A percentile compares a stretch with the other conserved stretches of the same genome.
These are phyloP conservation scores for Trichoderma sp. DNA, from an alignment of 2,329 filamentous ascomycete genomes.

Conservation along the genomic window DNA sequence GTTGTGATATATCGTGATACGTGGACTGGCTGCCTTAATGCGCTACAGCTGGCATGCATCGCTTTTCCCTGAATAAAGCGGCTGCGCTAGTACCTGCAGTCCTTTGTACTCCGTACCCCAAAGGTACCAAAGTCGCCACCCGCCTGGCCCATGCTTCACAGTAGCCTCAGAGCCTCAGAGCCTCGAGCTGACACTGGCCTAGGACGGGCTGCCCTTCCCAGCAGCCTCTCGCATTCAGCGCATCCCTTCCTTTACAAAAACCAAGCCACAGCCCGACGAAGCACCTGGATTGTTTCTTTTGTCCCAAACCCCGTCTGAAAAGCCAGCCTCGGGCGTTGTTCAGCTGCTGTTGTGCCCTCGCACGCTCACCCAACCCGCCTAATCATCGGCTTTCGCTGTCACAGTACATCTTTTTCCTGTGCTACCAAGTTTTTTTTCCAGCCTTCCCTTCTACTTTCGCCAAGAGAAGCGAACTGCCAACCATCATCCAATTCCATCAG, in stretches of 20 bases:
- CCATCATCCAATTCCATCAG: slow-evolving; percentile 18
- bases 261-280: slow-evolving; percentile 6
- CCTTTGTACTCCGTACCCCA: not conserved
- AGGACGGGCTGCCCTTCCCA: not conserved
- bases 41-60: no score
- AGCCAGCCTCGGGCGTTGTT: not conserved
- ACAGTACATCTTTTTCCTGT: slow-evolving; percentile 27
- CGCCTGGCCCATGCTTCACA: slow-evolving; percentile 13
- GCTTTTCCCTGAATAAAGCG: not conserved
- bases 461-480: slow-evolving; percentile 12
- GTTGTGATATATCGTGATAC: no score
- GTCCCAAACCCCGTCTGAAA: not conserved
- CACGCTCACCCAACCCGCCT: slow-evolving; percentile 28
- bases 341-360: slow-evolving; percentile 22
- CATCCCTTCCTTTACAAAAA: slow-evolving; percentile 6
- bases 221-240: not conserved
- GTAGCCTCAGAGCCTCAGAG: slow-evolving; percentile 4
- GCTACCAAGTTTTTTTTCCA: slow-evolving; percentile 24
- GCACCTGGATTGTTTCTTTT: not conserved
- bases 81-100: not conserved
- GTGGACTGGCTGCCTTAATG: no score
- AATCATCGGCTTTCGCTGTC: slow-evolving; percentile 33
- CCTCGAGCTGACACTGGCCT: slow-evolving; percentile 9
- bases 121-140: slow-evolving; percentile 10
- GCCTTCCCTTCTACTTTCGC: slow-evolving; percentile 16